Evolutionary conservation across 164 flowering plant genomes (phyloP), one percentile per base, ranked within the genome.

Genomic region (Stephania japonica): DNA sequence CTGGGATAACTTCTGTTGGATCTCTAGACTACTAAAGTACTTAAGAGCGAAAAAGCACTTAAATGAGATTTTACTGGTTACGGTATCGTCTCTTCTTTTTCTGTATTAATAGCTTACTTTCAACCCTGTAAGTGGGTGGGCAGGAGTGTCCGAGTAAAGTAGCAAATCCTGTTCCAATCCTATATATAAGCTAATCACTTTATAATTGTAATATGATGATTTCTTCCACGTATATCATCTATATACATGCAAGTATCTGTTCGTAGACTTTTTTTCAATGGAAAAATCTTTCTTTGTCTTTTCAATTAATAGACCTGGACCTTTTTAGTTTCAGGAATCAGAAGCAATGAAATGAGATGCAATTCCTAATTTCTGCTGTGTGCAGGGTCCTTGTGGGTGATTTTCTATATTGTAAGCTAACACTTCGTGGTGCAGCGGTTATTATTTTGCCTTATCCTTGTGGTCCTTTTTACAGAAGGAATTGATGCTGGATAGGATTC

Each of bases 1-100:
- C 79, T n/a, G 91, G 94, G 63, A 88, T 87, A 66, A 79, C 90
- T 0, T 86, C 92, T 13, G 90, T 86, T 61, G 87, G 90, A 63
- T 88, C 93, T 47, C 81, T 90, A 24, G 88, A 90, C 72, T 90
- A 86, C 83, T 87, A 82, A 68, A 68, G 32, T 13, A 5, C 21
- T 23, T 44, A 2, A 23, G 43, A 71, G 65, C 16, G 72, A 41
- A 70, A 25, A 25, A 49, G 65, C 27, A 14, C 65, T 42, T 6
- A 16, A 11, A 4, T 27, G 47, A 42, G 65, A 18, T 18, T 69
- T 23, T 53, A 47, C 53, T n/a, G 10, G 63, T 7, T 50, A 26
- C 19, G 42, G 64, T 11, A 10, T 21, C 63, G 7, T 10, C 19
- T 70, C 53, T 49, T 53, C 43, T 19, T 47, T 69, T 69, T 50